Base-by-base conservation (phyloP, 2,329 filamentous ascomycete genomes). In the Aspergillus ruber region DNA sequence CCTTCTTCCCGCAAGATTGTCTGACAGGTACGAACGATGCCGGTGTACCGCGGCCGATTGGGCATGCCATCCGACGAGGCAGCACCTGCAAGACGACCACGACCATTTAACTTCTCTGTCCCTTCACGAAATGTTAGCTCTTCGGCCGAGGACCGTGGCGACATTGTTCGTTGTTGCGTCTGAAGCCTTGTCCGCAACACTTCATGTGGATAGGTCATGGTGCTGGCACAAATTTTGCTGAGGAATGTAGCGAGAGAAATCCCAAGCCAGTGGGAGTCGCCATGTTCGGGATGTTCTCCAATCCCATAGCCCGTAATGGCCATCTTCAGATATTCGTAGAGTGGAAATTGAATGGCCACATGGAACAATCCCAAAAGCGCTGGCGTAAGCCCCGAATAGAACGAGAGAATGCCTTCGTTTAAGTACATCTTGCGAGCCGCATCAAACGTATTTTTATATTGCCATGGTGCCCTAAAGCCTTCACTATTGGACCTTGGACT, bases 361-460 rank as follows among this genome's bases (percentile, higher is more conserved):
- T 98, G 93, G 0, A 90, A 88, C 45, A 98, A 78, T 6, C 93
- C 93, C 4, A 98, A 80, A 6, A 98, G 78, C 1, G 93, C 93
- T 0, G 93, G 93, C 0, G 90, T 89, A 29, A 98, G 81, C 9
- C 93, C 93, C 0, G 93, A 95, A 69, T 98, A 98, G 65, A 98
- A 98, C 0, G 91, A 91, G 4, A 81, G 73, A 35, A 98, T 69
- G 42, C 93, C 93, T 73, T 98, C 93, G 1, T 83, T 86, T 23
- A 78, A 81, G 66, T 96, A 98, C 91, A 98, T 98, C 69, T 96
- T 96, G 56, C 83, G 85, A 45, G 90, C 90, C 3, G 93, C 93
- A 71, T 98, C 93, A 46, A 90, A 73, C 1, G 93, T 97, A 49
- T 84, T 89, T 56, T 77, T 81, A 69, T 98, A 98, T 64, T 96